Conservation (phyloP, 192 early-diverging fungal genomes). For the Kappamyces sp. region DNA sequence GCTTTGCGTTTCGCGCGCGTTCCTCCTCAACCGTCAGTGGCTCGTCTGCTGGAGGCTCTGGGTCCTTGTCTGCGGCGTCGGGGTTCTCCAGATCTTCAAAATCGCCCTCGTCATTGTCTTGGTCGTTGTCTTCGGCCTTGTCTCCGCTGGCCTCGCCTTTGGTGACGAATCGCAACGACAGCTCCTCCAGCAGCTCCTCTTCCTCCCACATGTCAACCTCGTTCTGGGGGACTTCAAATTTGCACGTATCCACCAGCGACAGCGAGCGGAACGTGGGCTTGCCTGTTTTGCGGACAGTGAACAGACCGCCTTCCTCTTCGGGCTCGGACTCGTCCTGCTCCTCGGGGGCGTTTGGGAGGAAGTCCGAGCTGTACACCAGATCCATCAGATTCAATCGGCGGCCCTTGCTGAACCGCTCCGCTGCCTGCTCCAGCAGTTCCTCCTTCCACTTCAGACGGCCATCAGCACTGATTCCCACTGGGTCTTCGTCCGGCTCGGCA, state of each 20-base stretch:
- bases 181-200: slow-evolving; percentile 60
- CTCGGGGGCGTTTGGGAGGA: slow-evolving; percentile 15
- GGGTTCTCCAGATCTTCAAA: slow-evolving; percentile 73
- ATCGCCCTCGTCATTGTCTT: slow-evolving; percentile 65
- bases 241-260: slow-evolving; percentile 63
- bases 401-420: slow-evolving; percentile 43
- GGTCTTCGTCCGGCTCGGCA: slow-evolving; percentile 31
- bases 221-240: slow-evolving; percentile 46
- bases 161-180: slow-evolving; percentile 75
- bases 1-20: slow-evolving; percentile 56
- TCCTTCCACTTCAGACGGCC: slow-evolving; percentile 65
- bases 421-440: slow-evolving; percentile 58
- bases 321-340: slow-evolving; percentile 37
- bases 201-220: slow-evolving; percentile 67
- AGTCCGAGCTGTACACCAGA: slow-evolving; percentile 72
- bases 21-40: slow-evolving; percentile 21
- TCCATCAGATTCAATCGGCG: slow-evolving; percentile 80
- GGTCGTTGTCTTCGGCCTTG: slow-evolving; percentile 29
- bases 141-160: slow-evolving; percentile 29
- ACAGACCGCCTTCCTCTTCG: slow-evolving; percentile 52
- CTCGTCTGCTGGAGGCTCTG: slow-evolving; percentile 53
- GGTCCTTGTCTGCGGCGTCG: slow-evolving; percentile 48
- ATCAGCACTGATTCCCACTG: slow-evolving; percentile 30
- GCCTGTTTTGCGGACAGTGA: slow-evolving; percentile 46
- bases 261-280: slow-evolving; percentile 24